These are phyloP conservation scores for Sordariomycetes sp. DNA, from an alignment of 2,329 filamentous ascomycete genomes.

Conservation along the genomic window DNA sequence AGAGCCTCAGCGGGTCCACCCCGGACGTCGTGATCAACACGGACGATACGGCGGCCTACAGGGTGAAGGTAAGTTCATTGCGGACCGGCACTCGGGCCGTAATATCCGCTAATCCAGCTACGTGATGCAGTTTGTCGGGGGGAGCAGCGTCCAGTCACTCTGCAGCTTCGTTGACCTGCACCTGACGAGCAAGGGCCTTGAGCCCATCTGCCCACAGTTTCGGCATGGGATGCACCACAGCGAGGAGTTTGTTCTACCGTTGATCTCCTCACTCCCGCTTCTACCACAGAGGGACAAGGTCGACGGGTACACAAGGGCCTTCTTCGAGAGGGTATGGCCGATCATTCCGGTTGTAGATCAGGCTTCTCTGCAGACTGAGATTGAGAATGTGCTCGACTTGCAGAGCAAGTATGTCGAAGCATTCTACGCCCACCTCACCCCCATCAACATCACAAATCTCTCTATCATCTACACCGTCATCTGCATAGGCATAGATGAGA, in stretches of 20 bases:
- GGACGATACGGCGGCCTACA: slow-evolving; percentile 9
- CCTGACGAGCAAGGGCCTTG: slow-evolving; percentile 9
- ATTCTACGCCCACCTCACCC: neutral
- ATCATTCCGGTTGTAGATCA: slow-evolving; percentile 11
- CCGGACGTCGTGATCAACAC: slow-evolving; percentile 13
- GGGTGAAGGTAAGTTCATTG: slow-evolving; percentile 6
- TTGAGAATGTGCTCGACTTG: slow-evolving; percentile 2
- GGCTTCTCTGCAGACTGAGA: slow-evolving; percentile 6
- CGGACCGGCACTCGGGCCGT: neutral
- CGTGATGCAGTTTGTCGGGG: slow-evolving; percentile 11
- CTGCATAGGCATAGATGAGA: slow-evolving; percentile 10
- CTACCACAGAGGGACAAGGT: slow-evolving; percentile 6
- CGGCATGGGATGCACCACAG: slow-evolving; percentile 11
- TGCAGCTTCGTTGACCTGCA: slow-evolving; percentile 12
- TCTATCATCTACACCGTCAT: slow-evolving; percentile 9
- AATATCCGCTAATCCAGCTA: slow-evolving; percentile 4
- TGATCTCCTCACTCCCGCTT: slow-evolving; percentile 6
- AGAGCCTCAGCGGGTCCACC: neutral
- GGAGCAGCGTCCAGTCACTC: slow-evolving; percentile 12
- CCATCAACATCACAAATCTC: slow-evolving; percentile 4
- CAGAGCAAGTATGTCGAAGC: neutral
- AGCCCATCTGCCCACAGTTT: slow-evolving; percentile 9
- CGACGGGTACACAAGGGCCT: slow-evolving; percentile 6
- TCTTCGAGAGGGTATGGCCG: slow-evolving; percentile 10
- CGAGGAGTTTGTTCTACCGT: slow-evolving; percentile 11